Percentiles rank a stretch among this genome's conserved stretches.
Conservation (phyloP, 495 filamentous ascomycete genomes). For the Xylaria longipes region DNA sequence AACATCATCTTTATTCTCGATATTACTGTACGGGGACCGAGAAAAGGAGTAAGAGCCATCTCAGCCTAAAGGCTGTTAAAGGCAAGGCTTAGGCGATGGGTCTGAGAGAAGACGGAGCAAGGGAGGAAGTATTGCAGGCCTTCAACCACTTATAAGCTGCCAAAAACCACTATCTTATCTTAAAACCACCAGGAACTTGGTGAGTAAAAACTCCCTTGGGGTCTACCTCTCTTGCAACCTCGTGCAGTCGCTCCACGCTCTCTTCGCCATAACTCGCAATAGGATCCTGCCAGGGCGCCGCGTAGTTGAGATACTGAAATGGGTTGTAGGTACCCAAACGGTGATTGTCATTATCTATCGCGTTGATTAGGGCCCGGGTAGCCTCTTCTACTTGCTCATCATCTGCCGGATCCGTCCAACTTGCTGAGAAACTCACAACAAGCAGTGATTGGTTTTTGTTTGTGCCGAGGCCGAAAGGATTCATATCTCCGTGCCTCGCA, state of each 20-base stretch:
- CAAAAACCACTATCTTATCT: constrained; percentile 31
- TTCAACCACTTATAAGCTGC: too few relatives aligned
- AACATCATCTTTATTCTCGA: too few relatives aligned
- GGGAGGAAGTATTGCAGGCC: too few relatives aligned
- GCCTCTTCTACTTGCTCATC: constrained; percentile 25
- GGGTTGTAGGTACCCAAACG: constrained; percentile 41
- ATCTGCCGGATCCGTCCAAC: constrained; percentile 2
- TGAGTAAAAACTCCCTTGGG: constrained; percentile 48
- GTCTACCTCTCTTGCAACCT: constrained; percentile 51
- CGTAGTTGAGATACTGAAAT: constrained; percentile 44
- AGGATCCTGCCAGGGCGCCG: constrained; percentile 37
- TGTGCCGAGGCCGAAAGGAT: neutral
- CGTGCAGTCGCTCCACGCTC: constrained; percentile 38
- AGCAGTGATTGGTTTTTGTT: constrained; percentile 10
- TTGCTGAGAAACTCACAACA: neutral
- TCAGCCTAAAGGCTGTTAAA: too few relatives aligned
- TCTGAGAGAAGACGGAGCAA: too few relatives aligned
- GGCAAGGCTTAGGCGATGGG: too few relatives aligned
- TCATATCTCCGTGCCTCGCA: neutral
- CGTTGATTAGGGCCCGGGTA: constrained; percentile 26
- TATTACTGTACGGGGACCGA: too few relatives aligned
- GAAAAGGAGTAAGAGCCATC: too few relatives aligned
- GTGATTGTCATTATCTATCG: constrained; percentile 40
- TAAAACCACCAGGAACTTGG: constrained; percentile 44
- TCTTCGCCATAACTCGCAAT: constrained; percentile 39